Evolutionary conservation across 768 basidiomycete genomes (phyloP).

Genomic region (Leccinum subtestaceum): DNA sequence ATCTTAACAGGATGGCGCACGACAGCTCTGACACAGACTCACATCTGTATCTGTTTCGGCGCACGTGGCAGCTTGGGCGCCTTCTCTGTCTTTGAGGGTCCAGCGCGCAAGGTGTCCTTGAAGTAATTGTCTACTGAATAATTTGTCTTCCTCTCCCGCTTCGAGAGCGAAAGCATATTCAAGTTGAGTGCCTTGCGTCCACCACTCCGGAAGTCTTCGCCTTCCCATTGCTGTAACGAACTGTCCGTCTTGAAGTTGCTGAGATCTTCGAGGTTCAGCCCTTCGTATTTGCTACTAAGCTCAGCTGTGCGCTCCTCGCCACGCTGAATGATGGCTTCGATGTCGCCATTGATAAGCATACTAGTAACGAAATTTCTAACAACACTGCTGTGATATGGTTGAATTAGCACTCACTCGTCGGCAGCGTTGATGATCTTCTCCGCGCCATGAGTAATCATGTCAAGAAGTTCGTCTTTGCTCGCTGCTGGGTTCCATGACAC

Average conservation of each 20-base stretch:
- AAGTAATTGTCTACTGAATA: slow-evolving; percentile 96
- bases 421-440: slow-evolving; percentile 89
- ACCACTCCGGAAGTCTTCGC: slow-evolving; percentile 82
- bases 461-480: slow-evolving; percentile 92
- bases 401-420: slow-evolving; percentile 56
- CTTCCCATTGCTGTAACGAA: slow-evolving; percentile 92
- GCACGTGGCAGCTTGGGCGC: slow-evolving; percentile 79
- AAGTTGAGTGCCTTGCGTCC: slow-evolving; percentile 74
- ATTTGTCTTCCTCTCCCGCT: slow-evolving; percentile 90
- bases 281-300: slow-evolving; percentile 90
- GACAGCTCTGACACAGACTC: slow-evolving; percentile 26
- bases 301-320: slow-evolving; percentile 90
- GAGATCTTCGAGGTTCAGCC: slow-evolving; percentile 87
- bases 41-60: slow-evolving; percentile 87
- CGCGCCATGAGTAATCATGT: slow-evolving; percentile 98
- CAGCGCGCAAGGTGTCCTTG: slow-evolving; percentile 83
- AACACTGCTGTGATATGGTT: neutral
- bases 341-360: slow-evolving; percentile 79
- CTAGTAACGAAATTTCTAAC: slow-evolving; percentile 36
- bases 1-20: neutral
- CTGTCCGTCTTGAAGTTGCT: slow-evolving; percentile 97
- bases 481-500: slow-evolving; percentile 51
- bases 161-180: slow-evolving; percentile 82
- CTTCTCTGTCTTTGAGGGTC: slow-evolving; percentile 77
- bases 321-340: slow-evolving; percentile 87